Base-by-base conservation (phyloP, 805 yeast genomes). In the Tetrapisispora pingtungensis region DNA sequence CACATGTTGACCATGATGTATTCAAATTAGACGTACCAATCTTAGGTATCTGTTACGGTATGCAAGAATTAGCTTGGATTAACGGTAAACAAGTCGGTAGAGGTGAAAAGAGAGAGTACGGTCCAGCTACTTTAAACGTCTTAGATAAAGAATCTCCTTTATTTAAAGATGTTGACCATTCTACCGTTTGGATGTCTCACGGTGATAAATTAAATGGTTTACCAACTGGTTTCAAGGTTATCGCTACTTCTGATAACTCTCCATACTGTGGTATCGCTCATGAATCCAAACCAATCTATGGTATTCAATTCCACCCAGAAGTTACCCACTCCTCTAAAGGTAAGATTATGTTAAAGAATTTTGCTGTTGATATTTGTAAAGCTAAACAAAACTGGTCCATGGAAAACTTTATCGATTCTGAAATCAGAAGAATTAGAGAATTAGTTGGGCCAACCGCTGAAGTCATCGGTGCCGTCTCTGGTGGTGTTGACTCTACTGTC, bases 161-260 rank as follows among this genome's bases (percentile, higher is more conserved):
- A 50, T 93, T 93, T 69, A 73, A 80, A 51, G 96, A 82, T 49
- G 86, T 93, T 56, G 94, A 88, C 67, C 83, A 93, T 71, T 87
- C 95, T 47, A 89, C 83, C 65, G 97, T 93, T 50, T 93, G 98
- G 98, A 93, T 93, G 98, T 89, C 97, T 40, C 98, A 93, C 68
- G 96, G 96, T 62, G 98, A 93, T 71, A 93, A 93, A 74, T 75
- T 93, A 60, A 80, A 80, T 58, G 84, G 90, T 43, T 75, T 93
- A 55, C 98, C 98, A 58, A 74, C 76, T 37, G 96, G 94, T 33
- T 93, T 78, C 77, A 79, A 81, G 65, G 77, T 84, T 48, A 87
- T 89, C 49, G 98, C 97, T 44, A 80, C 87, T 36, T 83, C 96
- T 45, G 86, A 75, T 55, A 93, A 93, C 77, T 93, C 97, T 36